Base-by-base conservation (phyloP, 441 rosid species). In the Kokia cookei region DNA sequence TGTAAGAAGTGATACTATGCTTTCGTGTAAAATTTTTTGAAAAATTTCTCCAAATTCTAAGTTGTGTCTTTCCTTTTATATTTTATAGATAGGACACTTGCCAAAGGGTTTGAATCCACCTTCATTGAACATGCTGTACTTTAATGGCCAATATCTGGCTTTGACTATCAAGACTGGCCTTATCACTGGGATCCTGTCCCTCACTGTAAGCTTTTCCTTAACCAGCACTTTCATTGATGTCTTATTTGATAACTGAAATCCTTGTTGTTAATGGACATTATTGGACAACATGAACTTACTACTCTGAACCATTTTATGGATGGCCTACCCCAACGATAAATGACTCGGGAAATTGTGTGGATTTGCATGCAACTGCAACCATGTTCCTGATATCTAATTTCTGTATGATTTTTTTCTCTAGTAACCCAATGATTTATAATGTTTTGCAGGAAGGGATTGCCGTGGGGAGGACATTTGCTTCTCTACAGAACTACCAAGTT, bases 31-130 rank as follows among this genome's bases (percentile, higher is more conserved):
- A 48, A 10, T 54, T n/a, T 54, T 15, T 29, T 26, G 37, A 54
- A 57, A 45, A 29, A 29, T 11, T 72, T 74, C 66, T 51, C 26
- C 61, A 68, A 22, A 43, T 40, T 45, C 74, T 71, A 57, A 71
- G 65, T 40, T 37, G 65, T 15, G 60, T 24, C 63, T 40, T 40
- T 22, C 65, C 65, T 24, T 37, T 65, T 32, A 35, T 53, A 7
- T 5, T 68, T 15, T 10, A 75, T 86, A 96, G 99, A 96, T 96
- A 86, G 99, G 99, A 12, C 85, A 85, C 80, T 76, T 96, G 80
- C 97, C 93, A 24, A 86, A 91, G 87, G 99, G 99, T 17, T 81
- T 93, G 86, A 96, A 96, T 84, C 98, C 99, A 17, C 96, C 98
- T 76, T 96, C 99, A 55, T 67, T 81, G 53, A 93, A 90, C 80